A percentile compares a stretch with the other conserved stretches of the same genome.
phyloP scores from a whole-genome alignment of 2,329 filamentous ascomycete species.

The Plectosphaerella sp. region DNA sequence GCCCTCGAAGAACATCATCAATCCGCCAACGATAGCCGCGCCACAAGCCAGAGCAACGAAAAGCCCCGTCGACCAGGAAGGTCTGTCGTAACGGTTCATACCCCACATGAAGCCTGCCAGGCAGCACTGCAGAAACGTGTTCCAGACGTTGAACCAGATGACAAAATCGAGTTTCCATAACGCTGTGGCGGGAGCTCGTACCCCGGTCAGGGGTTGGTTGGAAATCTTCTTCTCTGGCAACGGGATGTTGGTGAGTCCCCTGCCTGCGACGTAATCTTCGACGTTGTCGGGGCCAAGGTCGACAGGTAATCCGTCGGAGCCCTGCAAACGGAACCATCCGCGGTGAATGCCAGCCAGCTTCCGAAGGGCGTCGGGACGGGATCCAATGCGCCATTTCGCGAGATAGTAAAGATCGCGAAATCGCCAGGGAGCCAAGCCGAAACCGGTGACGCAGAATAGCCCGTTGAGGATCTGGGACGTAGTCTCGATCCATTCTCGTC shows the following conservation, averaged over 20 bases:
- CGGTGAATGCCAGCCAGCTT: constrained; percentile 70
- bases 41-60: constrained; percentile 73
- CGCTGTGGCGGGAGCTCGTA: constrained; percentile 61
- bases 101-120: constrained; percentile 83
- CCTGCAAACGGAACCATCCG: constrained; percentile 69
- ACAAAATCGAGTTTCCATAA: constrained; percentile 77
- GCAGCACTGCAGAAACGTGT: constrained; percentile 71
- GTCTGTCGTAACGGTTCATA: constrained; percentile 67
- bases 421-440: constrained; percentile 80
- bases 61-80: constrained; percentile 73
- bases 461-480: constrained; percentile 80
- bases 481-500: constrained; percentile 81
- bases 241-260: constrained; percentile 48
- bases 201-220: constrained; percentile 65
- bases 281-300: constrained; percentile 50
- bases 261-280: constrained; percentile 28
- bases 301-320: constrained; percentile 54
- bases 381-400: constrained; percentile 55
- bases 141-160: constrained; percentile 73
- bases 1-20: constrained; percentile 68
- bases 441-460: constrained; percentile 82
- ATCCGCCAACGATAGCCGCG: constrained; percentile 63
- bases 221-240: constrained; percentile 60
- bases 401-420: constrained; percentile 76
- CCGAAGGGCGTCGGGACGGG: constrained; percentile 54